Base-by-base conservation (phyloP, 345 rosid genomes). In the Zanthoxylum bungeanum region DNA sequence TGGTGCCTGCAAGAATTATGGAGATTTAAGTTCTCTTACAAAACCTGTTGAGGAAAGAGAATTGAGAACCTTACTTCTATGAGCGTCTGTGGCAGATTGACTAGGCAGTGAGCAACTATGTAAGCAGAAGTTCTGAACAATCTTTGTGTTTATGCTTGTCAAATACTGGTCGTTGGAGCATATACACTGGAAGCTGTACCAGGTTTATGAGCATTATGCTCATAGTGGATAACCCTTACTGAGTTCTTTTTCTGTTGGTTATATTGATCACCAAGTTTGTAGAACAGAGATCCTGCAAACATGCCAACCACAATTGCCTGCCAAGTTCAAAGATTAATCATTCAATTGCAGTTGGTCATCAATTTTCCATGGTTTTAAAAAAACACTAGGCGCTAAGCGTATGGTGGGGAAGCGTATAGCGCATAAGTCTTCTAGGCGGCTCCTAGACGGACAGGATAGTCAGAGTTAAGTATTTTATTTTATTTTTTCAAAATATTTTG, bases 191-290 rank as follows among this genome's bases (percentile, higher is more conserved):
- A 49, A 80, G 74, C 70, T 80, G 81, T 50, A 80, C 78, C 66
- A 74, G 61, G 63, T 80, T 71, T 70, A 80, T 66, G 63, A 80
- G 84, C 78, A 77, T 77, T 42, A 80, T 74, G 74, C 52, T 77
- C 78, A 77, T 71, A 67, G 76, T 70, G 49, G 81, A 70, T 33
- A 77, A 81, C 78, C 71, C 81, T 73, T 36, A 77, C 74, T 7
- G 83, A 80, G 71, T 80, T 80, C 84, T 76, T 80, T 63, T 52
- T 46, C 69, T 77, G 84, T 77, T 77, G 84, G 76, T 62, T 25
- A 61, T 80, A 73, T 33, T 76, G 69, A 59, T 78, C 67, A 7
- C 80, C 73, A 25, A 76, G 73, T 57, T 60, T 56, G 75, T 76
- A 76, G 71, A 80, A 80, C 19, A 80, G 66, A 7, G 80, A 51